Percentiles rank a stretch among this genome's conserved stretches.
Evolutionary conservation across 345 rosid genomes (phyloP).

Genomic region (Durio zibethinus): DNA sequence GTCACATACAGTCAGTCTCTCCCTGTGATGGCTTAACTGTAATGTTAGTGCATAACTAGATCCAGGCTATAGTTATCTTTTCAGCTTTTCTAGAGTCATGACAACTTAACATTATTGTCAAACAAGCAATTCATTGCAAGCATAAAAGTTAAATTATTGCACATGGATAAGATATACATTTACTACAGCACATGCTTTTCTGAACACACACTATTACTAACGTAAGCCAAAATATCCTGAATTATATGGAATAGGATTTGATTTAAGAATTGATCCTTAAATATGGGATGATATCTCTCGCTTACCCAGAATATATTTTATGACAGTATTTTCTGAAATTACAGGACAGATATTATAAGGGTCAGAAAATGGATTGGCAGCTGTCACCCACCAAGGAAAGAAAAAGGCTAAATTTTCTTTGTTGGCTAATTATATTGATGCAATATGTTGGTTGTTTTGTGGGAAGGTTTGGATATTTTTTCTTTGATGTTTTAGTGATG

Average conservation of each 20-base stretch:
- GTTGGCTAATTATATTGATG: not conserved
- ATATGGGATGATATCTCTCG: not conserved
- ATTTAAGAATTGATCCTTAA: not conserved
- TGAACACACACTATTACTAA: not conserved
- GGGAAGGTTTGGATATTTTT: not conserved
- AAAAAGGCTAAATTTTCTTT: not conserved
- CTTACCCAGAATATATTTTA: not conserved
- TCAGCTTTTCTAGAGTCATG: not conserved
- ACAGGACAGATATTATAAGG: not conserved
- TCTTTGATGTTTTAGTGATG: no score
- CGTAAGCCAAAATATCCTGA: not conserved
- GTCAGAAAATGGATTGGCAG: not conserved
- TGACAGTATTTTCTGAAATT: no score
- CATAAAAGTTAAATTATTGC: constrained; percentile 10
- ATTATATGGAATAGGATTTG: not conserved
- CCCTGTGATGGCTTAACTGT: not conserved
- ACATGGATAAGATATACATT: constrained; percentile 3
- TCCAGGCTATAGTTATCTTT: not conserved
- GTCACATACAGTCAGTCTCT: not conserved
- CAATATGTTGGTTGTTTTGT: not conserved
- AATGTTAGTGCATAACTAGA: not conserved
- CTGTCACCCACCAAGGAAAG: constrained; percentile 4
- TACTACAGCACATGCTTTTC: not conserved
- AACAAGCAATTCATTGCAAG: not conserved
- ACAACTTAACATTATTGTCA: not conserved